These are phyloP conservation scores for Backusella parvicylindrica DNA, from an alignment of 192 early-diverging fungal species.

Conservation along the genomic window DNA sequence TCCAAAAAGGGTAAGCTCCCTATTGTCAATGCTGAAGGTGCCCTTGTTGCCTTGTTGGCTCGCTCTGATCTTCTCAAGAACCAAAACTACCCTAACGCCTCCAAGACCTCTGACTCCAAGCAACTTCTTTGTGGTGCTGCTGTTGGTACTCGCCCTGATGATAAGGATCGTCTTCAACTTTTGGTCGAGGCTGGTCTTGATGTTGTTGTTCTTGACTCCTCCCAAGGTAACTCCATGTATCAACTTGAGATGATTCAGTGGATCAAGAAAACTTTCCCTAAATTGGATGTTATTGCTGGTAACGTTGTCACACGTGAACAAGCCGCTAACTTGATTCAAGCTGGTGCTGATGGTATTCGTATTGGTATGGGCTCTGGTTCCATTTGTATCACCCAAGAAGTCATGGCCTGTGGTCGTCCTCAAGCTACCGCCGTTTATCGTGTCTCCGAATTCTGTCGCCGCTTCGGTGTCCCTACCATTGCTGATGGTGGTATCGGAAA, in stretches of 20 bases:
- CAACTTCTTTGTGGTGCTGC: slow-evolving; percentile 94
- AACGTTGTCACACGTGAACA: slow-evolving; percentile 98
- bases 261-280: slow-evolving; percentile 82
- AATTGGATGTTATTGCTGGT: slow-evolving; percentile 89
- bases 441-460: slow-evolving; percentile 88
- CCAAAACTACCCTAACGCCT: slow-evolving; percentile 91
- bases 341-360: slow-evolving; percentile 92
- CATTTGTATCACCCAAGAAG: slow-evolving; percentile 98
- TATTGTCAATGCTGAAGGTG: slow-evolving; percentile 81
- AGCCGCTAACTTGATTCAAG: slow-evolving; percentile 83
- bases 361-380: slow-evolving; percentile 98
- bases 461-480: slow-evolving; percentile 93
- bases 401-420: slow-evolving; percentile 97
- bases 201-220: slow-evolving; percentile 91
- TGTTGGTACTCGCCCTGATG: slow-evolving; percentile 86
- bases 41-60: slow-evolving; percentile 86
- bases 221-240: slow-evolving; percentile 91
- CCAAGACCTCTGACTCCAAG: slow-evolving; percentile 74
- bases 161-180: slow-evolving; percentile 76
- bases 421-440: slow-evolving; percentile 96
- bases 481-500: slow-evolving; percentile 97
- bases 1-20: slow-evolving; percentile 97
- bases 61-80: slow-evolving; percentile 97
- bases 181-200: slow-evolving; percentile 94
- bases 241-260: slow-evolving; percentile 94